These are phyloP conservation scores for Boletus pseudo-olivaceus DNA, from an alignment of 768 basidiomycete species.

Conservation along the genomic window DNA sequence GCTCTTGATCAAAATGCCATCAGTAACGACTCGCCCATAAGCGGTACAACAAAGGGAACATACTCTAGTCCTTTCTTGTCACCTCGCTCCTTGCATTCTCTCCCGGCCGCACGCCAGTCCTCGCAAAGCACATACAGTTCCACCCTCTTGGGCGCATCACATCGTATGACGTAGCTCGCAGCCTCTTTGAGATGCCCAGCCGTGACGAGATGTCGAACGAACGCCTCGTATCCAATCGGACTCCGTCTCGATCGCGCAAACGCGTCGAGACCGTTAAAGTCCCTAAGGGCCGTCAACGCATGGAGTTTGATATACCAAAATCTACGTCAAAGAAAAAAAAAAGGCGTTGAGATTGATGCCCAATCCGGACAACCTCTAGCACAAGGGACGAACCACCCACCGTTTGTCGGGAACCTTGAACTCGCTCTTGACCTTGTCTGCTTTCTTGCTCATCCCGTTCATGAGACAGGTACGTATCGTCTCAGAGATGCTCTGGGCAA, in stretches of 20 bases:
- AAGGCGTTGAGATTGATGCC: not conserved
- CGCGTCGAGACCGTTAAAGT: slow-evolving; percentile 82
- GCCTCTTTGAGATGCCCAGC: slow-evolving; percentile 78
- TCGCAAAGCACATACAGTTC: slow-evolving; percentile 89
- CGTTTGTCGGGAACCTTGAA: slow-evolving; percentile 96
- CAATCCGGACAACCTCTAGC: not conserved
- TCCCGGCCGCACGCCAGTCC: slow-evolving; percentile 86
- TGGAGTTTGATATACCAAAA: slow-evolving; percentile 94
- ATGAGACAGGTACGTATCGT: slow-evolving; percentile 77
- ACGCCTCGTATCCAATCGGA: slow-evolving; percentile 94
- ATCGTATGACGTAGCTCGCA: slow-evolving; percentile 70
- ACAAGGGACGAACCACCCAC: slow-evolving; percentile 38
- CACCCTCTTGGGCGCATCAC: slow-evolving; percentile 77
- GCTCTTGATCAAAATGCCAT: slow-evolving; percentile 50
- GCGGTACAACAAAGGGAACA: slow-evolving; percentile 31
- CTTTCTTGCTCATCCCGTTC: slow-evolving; percentile 79
- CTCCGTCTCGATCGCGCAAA: slow-evolving; percentile 87
- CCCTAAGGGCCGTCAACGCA: slow-evolving; percentile 70
- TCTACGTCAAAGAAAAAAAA: slow-evolving; percentile 37
- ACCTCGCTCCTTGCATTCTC: slow-evolving; percentile 84
- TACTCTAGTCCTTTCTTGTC: slow-evolving; percentile 86
- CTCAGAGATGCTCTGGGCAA: slow-evolving; percentile 82
- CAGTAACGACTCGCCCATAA: not conserved
- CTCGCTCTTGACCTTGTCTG: slow-evolving; percentile 84
- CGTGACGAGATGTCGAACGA: slow-evolving; percentile 74